Evolutionary conservation across 192 early-diverging fungal genomes (phyloP).

Genomic region (Funneliformis geosporum): DNA sequence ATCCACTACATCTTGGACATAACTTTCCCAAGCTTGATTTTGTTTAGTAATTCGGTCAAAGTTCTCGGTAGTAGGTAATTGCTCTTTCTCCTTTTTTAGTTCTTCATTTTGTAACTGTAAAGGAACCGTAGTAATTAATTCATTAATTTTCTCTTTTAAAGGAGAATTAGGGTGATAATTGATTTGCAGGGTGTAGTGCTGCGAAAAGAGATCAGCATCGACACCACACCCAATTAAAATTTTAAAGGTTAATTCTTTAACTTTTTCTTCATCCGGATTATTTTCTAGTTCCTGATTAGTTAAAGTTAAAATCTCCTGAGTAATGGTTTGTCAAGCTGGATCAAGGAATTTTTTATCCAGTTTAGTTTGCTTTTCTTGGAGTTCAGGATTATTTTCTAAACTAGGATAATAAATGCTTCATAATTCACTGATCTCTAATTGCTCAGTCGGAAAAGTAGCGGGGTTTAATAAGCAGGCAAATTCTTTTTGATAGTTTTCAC

Average conservation of each 20-base stretch:
- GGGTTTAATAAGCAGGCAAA: background rate
- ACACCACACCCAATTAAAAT: background rate
- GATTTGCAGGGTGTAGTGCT: too few species aligned
- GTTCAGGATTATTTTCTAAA: background rate
- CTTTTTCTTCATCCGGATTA: conserved; percentile 14
- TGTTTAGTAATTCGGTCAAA: conserved; percentile 7
- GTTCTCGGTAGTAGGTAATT: conserved; percentile 22
- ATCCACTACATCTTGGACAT: background rate
- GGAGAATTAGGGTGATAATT: conserved; percentile 13
- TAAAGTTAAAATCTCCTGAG: background rate
- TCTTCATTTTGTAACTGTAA: conserved; percentile 15
- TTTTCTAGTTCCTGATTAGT: conserved; percentile 13
- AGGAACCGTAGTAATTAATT: conserved; percentile 11
- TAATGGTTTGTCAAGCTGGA: background rate
- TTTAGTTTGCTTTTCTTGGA: background rate
- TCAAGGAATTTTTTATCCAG: background rate
- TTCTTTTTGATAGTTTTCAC: background rate
- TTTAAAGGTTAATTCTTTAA: conserved; percentile 16
- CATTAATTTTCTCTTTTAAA: conserved; percentile 6
- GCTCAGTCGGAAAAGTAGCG: background rate
- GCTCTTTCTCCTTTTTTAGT: conserved; percentile 1
- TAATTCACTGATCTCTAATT: conserved; percentile 8
- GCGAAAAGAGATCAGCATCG: too few species aligned
- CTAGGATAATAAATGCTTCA: conserved; percentile 5
- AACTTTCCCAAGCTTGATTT: background rate